Evolutionary conservation across 441 rosid species (phyloP).

Genomic region (Erysimum cheiri): DNA sequence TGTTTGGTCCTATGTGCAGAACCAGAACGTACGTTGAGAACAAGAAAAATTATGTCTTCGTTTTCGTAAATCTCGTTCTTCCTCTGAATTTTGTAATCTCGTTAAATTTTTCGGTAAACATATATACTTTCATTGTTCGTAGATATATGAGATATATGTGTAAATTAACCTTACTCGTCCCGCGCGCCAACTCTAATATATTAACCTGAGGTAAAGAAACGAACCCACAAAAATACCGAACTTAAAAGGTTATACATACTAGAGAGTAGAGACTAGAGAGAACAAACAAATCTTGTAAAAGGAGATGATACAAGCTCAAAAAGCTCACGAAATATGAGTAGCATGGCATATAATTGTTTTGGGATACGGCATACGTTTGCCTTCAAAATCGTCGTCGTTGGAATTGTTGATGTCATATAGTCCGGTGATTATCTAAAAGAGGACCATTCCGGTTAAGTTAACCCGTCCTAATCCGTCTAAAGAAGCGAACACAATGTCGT

Average conservation of each 20-base stretch:
- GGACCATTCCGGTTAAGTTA: background rate
- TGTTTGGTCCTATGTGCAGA: slow-evolving; percentile 24
- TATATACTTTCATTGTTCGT: background rate
- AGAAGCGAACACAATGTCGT: background rate
- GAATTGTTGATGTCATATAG: background rate
- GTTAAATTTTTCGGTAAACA: background rate
- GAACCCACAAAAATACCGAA: background rate
- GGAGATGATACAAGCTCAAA: background rate
- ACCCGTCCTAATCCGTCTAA: background rate
- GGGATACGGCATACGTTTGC: background rate
- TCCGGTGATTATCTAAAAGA: background rate
- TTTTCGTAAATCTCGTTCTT: slow-evolving; percentile 2
- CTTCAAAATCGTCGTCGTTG: background rate
- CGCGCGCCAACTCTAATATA: background rate
- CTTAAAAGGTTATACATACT: background rate
- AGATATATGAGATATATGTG: background rate
- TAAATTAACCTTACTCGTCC: background rate
- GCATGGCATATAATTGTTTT: background rate
- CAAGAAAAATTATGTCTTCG: background rate
- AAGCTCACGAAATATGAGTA: background rate
- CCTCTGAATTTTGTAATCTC: background rate
- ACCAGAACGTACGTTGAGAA: slow-evolving; percentile 9
- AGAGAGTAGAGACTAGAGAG: background rate
- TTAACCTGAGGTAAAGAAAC: background rate
- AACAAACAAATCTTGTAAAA: background rate